Base-by-base conservation (phyloP, 2,329 filamentous ascomycete species). In the Aureobasidium sp. region DNA sequence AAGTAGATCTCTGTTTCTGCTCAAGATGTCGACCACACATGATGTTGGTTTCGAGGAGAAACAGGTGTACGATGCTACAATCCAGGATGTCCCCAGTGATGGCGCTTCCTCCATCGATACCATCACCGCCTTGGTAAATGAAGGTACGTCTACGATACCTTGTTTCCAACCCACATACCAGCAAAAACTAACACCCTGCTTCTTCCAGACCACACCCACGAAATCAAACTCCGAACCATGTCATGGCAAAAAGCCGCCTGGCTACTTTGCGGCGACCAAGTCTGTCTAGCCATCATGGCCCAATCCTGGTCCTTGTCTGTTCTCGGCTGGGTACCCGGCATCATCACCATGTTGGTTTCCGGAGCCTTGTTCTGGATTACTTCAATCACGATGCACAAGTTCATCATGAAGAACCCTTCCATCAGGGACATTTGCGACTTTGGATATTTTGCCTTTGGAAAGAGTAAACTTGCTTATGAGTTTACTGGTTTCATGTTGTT, bases 221-320 rank as follows among this genome's bases (percentile, higher is more conserved):
- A 81, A 4, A 82, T 82, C 70, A 76, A 79, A 66, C 75, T 82
- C 13, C 74, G 79, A n/a, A 80, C 78, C 0, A 80, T 80, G 79
- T 76, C 78, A 36, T 82, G 79, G 79, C 78, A 81, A 64, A 80
- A 80, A 67, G 78, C 77, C 1, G 77, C 79, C 8, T 80, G 77
- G 72, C 68, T 80, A 39, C 74, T 80, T 6, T 71, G 69, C 12
- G 79, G 79, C 39, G 79, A 81, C 50, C 78, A 80, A 67, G 78
- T 81, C 39, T 81, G 78, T 68, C 69, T 81, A 5, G 79, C 79
- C 32, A 80, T 80, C 65, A 80, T 80, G 79, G 78, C 78, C 34
- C 79, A 81, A 66, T 74, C 77, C 7, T 80, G 78, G 79, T 79
- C 78, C 32, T 73, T 80, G 13, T 78, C 75, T 46, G 77, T 79